A percentile compares a stretch with the other conserved stretches of the same genome.
phyloP scores from a whole-genome alignment of 2,329 filamentous ascomycete species.

The Colletotrichum limetticola region DNA sequence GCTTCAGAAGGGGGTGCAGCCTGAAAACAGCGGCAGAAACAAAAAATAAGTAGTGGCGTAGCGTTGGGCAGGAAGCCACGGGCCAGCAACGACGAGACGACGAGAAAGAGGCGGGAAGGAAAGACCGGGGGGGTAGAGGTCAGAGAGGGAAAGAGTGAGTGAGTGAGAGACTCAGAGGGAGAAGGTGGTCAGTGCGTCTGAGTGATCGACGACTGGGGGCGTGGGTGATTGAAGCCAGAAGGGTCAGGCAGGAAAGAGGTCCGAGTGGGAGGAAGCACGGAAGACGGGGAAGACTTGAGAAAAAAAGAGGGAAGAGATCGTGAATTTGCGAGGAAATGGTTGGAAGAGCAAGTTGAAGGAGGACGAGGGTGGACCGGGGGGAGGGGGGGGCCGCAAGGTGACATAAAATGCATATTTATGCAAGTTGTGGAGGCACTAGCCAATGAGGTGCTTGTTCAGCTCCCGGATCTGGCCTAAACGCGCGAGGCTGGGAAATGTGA shows the following conservation, averaged over 20 bases:
- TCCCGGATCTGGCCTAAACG: constrained; percentile 22
- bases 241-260: constrained; percentile 11
- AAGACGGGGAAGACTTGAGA: not conserved
- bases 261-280: not conserved
- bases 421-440: constrained; percentile 14
- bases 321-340: constrained; percentile 39
- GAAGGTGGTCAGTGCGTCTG: constrained; percentile 34
- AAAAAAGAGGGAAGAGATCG: constrained; percentile 42
- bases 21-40: constrained; percentile 40
- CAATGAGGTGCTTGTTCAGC: constrained; percentile 7
- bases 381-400: not conserved
- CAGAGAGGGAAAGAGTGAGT: constrained; percentile 9
- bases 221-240: constrained; percentile 16
- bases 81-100: not conserved
- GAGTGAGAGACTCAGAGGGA: not conserved
- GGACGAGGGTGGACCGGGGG: constrained; percentile 2
- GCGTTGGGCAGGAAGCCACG: constrained; percentile 39
- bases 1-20: constrained; percentile 29
- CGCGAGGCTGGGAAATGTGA: constrained; percentile 33
- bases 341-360: constrained; percentile 32
- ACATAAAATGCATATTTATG: constrained; percentile 37
- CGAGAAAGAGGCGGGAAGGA: constrained; percentile 31
- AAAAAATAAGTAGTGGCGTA: constrained; percentile 47
- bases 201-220: constrained; percentile 31
- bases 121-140: constrained; percentile 23